Conservation (phyloP, 2,329 filamentous ascomycete species). For the Colletotrichum agaves region DNA sequence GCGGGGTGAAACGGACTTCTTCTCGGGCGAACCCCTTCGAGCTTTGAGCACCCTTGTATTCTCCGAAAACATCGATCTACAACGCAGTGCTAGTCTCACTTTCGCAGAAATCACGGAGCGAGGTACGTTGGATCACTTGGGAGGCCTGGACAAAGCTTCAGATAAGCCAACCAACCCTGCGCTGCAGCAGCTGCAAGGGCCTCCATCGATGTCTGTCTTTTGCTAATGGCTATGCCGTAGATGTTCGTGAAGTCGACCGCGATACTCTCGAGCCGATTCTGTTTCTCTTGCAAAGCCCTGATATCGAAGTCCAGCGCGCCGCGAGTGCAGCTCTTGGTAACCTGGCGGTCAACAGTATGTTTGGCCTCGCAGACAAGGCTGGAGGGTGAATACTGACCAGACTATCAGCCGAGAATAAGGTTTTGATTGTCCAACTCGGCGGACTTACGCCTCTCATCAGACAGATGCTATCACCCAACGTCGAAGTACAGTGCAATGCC, state of each 20-base stretch:
- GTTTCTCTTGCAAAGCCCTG: conserved; percentile 91
- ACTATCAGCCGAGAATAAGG: conserved; percentile 91
- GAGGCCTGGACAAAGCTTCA: background rate
- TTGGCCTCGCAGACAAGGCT: background rate
- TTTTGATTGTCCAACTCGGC: conserved; percentile 91
- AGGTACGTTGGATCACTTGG: conserved; percentile 68
- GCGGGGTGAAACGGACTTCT: conserved; percentile 98
- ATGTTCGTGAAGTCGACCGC: conserved; percentile 95
- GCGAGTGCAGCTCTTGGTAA: conserved; percentile 97
- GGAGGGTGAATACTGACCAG: conserved; percentile 7
- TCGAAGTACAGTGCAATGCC: conserved; percentile 98
- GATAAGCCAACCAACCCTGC: background rate
- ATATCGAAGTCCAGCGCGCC: conserved; percentile 96
- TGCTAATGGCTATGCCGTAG: conserved; percentile 59
- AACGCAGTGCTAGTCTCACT: conserved; percentile 95
- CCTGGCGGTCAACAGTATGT: conserved; percentile 93
- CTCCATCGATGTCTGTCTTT: background rate
- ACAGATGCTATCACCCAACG: conserved; percentile 98
- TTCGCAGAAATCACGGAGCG: conserved; percentile 99
- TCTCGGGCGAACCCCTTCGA: conserved; percentile 92
- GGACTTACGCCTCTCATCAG: conserved; percentile 92
- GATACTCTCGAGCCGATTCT: conserved; percentile 96
- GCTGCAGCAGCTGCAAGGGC: background rate
- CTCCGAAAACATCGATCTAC: conserved; percentile 97
- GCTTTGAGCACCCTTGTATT: conserved; percentile 96